phyloP scores from a whole-genome alignment of 345 rosid genomes.

The Kernera saxatilis region DNA sequence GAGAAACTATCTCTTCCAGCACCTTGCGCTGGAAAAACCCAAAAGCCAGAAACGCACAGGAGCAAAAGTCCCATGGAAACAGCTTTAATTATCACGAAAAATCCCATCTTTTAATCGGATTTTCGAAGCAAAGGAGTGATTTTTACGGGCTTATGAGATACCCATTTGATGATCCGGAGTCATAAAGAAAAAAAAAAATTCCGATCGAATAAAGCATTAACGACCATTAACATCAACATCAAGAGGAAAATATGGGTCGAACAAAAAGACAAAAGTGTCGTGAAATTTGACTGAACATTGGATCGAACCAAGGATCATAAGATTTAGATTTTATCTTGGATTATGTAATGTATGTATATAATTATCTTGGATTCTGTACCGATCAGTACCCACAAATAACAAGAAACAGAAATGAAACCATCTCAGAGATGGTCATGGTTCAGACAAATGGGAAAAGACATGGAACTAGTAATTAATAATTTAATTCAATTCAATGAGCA shows the following conservation, averaged over 20 bases:
- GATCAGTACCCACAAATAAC: conserved; percentile 1
- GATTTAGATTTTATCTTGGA: not conserved
- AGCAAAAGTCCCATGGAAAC: conserved; percentile 15
- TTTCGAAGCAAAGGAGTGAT: conserved; percentile 1
- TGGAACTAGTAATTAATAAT: not conserved
- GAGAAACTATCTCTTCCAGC: conserved; percentile 39
- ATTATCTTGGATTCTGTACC: conserved; percentile 1
- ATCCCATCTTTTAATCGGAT: conserved; percentile 28
- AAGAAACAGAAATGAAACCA: conserved; percentile 15
- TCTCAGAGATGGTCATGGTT: not conserved
- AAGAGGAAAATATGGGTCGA: not conserved
- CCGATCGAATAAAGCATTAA: not conserved
- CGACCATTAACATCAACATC: conserved; percentile 16
- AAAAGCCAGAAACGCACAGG: conserved; percentile 31
- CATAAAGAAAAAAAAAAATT: not conserved
- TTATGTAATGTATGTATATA: not conserved
- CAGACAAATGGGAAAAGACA: not conserved
- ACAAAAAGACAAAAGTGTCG: conserved; percentile 1
- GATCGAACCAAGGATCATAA: conserved; percentile 7
- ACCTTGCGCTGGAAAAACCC: conserved; percentile 34
- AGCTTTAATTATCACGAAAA: conserved; percentile 20
- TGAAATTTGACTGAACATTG: not conserved
- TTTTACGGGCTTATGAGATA: conserved; percentile 9
- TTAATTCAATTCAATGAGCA: not conserved
- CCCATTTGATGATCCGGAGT: not conserved